A percentile compares a stretch with the other conserved stretches of the same genome.
These are phyloP conservation scores for Aspergillus panamensis DNA, from an alignment of 495 filamentous ascomycete species.

Conservation along the genomic window DNA sequence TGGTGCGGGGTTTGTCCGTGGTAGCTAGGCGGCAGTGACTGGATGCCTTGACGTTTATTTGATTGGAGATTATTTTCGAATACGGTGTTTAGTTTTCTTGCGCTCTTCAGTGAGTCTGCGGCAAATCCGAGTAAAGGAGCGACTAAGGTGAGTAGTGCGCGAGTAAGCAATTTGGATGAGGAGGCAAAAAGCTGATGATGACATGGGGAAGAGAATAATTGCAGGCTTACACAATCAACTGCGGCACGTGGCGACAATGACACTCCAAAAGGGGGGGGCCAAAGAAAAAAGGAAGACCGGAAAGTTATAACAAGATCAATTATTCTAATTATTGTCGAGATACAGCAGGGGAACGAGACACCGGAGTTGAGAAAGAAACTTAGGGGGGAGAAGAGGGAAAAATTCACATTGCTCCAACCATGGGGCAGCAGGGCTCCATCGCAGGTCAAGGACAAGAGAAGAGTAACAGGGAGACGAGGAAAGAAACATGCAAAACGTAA, in stretches of 20 bases:
- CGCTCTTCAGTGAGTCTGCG: background rate
- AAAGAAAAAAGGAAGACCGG: background rate
- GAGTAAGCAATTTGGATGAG: conserved; percentile 8
- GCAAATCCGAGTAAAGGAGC: conserved; percentile 15
- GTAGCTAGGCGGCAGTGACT: background rate
- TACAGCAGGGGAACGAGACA: background rate
- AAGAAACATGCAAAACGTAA: conserved; percentile 16
- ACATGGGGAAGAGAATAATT: conserved; percentile 9
- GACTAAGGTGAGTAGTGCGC: conserved; percentile 17
- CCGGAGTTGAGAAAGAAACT: background rate
- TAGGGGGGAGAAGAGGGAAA: conserved; percentile 1
- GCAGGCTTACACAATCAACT: conserved; percentile 16
- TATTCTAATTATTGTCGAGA: background rate
- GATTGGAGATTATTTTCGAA: conserved; percentile 9
- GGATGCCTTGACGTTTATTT: background rate
- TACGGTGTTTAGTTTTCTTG: conserved; percentile 1
- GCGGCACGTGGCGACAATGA: conserved; percentile 17
- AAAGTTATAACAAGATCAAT: background rate
- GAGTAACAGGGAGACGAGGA: background rate
- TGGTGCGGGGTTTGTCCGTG: conserved; percentile 22
- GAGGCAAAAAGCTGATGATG: conserved; percentile 17
- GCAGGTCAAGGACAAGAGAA: background rate
- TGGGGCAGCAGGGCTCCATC: background rate
- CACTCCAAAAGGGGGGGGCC: background rate
- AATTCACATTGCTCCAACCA: background rate